These are phyloP conservation scores for Pleurotus sapidus DNA, from an alignment of 768 basidiomycete species.

Conservation along the genomic window DNA sequence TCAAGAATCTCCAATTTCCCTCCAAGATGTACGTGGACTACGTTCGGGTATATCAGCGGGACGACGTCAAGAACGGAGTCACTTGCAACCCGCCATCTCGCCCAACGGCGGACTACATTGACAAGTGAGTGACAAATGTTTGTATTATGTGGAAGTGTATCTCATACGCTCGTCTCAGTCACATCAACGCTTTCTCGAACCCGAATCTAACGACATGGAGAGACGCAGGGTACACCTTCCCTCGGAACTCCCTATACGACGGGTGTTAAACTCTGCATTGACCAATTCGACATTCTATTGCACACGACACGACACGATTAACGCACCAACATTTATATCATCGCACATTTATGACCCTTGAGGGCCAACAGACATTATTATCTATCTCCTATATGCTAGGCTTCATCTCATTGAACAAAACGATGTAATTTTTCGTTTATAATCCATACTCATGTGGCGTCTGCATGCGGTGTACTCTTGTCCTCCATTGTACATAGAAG, in stretches of 20 bases:
- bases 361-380: slow-evolving; percentile 3
- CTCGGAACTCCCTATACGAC: slow-evolving; percentile 55
- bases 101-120: slow-evolving; percentile 83
- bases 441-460: background rate
- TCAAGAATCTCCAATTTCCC: slow-evolving; percentile 72
- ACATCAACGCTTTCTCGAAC: slow-evolving; percentile 61
- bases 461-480: no score
- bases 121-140: slow-evolving; percentile 36
- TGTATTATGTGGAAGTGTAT: background rate
- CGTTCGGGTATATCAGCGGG: slow-evolving; percentile 81
- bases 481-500: no score
- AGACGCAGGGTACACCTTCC: slow-evolving; percentile 71
- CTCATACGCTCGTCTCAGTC: slow-evolving; percentile 24
- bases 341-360: background rate
- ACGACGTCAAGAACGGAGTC: slow-evolving; percentile 63
- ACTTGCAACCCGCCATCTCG: slow-evolving; percentile 77
- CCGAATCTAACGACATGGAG: slow-evolving; percentile 87
- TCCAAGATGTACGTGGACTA: slow-evolving; percentile 85
- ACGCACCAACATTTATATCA: background rate
- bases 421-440: background rate
- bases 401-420: background rate
- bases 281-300: background rate
- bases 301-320: background rate
- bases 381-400: slow-evolving; percentile 2
- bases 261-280: slow-evolving; percentile 29